Evolutionary conservation across 2,329 filamentous ascomycete genomes (phyloP).

Genomic region (Aureobasidium melanogenum): DNA sequence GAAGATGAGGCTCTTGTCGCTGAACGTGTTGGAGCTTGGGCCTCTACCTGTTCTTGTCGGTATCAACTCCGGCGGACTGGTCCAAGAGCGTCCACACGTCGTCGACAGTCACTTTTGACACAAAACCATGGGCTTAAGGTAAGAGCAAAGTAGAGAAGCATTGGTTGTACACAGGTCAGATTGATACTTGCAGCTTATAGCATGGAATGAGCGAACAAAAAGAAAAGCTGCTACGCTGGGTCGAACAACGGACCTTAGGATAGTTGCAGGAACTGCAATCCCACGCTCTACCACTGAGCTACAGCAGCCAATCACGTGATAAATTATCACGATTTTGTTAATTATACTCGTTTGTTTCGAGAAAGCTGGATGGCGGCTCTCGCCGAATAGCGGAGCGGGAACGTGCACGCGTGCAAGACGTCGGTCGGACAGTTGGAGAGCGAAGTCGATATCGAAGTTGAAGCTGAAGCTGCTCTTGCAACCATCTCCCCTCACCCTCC

Average conservation of each 20-base stretch:
- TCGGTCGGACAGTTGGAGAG: neutral
- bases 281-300: conserved; percentile 13
- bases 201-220: neutral
- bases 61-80: neutral
- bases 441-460: neutral
- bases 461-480: conserved; percentile 3
- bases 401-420: neutral
- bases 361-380: too few relatives aligned
- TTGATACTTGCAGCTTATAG: neutral
- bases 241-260: conserved; percentile 13
- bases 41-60: neutral
- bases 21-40: neutral
- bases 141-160: too few relatives aligned
- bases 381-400: neutral
- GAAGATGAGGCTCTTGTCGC: neutral
- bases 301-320: conserved; percentile 9
- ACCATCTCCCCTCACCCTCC: neutral
- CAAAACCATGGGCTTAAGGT: too few relatives aligned
- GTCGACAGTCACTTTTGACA: neutral
- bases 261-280: conserved; percentile 10
- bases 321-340: too few relatives aligned
- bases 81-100: neutral
- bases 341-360: too few relatives aligned
- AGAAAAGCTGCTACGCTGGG: conserved; percentile 11
- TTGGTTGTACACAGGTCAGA: neutral